A percentile compares a stretch with the other conserved stretches of the same genome.
Evolutionary conservation across 306 rosid species (phyloP).

Genomic region (Dalbergia cochinchinensis): DNA sequence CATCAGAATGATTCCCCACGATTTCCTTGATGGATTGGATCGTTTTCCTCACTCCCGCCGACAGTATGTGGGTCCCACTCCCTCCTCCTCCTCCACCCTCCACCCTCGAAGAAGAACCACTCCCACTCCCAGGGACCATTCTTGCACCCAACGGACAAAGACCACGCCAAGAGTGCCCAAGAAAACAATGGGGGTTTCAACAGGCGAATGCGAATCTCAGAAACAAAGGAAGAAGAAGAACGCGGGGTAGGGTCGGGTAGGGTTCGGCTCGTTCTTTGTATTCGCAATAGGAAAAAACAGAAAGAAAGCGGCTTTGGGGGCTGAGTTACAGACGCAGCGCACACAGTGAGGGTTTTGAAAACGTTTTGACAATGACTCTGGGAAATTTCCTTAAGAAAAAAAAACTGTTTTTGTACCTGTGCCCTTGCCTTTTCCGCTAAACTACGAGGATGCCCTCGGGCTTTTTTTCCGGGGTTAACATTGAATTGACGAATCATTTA

Average conservation of each 20-base stretch:
- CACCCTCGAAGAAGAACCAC: conserved; percentile 51
- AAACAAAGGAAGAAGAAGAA: conserved; percentile 43
- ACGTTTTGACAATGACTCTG: conserved; percentile 49
- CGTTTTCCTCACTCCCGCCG: conserved; percentile 76
- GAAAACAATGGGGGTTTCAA: neutral
- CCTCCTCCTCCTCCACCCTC: conserved; percentile 58
- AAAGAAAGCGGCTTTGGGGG: conserved; percentile 44
- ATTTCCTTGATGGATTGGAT: conserved; percentile 92
- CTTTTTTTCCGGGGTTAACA: neutral
- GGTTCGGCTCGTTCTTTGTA: conserved; percentile 46
- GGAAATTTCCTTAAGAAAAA: neutral
- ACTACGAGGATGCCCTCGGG: conserved; percentile 26
- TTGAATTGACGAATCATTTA: too few relatives aligned
- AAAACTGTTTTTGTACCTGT: neutral
- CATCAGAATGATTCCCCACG: conserved; percentile 86
- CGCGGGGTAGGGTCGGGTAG: conserved; percentile 41
- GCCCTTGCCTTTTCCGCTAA: neutral
- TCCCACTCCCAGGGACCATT: conserved; percentile 66
- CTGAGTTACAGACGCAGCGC: neutral
- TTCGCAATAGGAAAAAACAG: conserved; percentile 50
- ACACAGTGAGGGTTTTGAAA: conserved; percentile 55
- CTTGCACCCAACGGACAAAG: conserved; percentile 19
- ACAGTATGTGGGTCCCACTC: conserved; percentile 67
- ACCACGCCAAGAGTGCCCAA: conserved; percentile 34
- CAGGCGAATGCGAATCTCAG: neutral